Conservation (phyloP, 176 grass and related monocot genomes). For the Poa annua region DNA sequence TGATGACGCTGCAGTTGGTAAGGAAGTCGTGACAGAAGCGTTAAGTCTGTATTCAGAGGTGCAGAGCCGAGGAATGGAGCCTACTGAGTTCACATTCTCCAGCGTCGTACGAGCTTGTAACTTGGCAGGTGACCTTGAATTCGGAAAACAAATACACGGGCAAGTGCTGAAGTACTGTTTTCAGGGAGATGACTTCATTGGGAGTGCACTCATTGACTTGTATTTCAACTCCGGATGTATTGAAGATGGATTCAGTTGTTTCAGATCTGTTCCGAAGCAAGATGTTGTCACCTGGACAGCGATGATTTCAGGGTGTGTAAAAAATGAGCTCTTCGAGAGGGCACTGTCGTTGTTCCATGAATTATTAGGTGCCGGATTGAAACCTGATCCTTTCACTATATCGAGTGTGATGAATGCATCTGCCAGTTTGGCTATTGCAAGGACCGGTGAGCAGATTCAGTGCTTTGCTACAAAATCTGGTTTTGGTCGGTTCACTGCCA, state of each 20-base stretch:
- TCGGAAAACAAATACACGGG: slow-evolving; percentile 72
- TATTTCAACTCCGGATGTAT: slow-evolving; percentile 57
- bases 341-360: slow-evolving; percentile 64
- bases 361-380: slow-evolving; percentile 49
- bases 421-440: slow-evolving; percentile 63
- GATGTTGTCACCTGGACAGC: slow-evolving; percentile 83
- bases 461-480: slow-evolving; percentile 62
- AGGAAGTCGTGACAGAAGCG: slow-evolving; percentile 38
- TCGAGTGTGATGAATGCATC: slow-evolving; percentile 72
- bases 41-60: slow-evolving; percentile 56
- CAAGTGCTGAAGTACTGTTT: slow-evolving; percentile 56
- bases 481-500: slow-evolving; percentile 53
- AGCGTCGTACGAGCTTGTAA: slow-evolving; percentile 52
- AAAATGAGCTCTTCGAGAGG: slow-evolving; percentile 58
- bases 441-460: slow-evolving; percentile 67
- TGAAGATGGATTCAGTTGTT: slow-evolving; percentile 68
- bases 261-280: slow-evolving; percentile 50
- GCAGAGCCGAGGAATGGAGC: slow-evolving; percentile 58
- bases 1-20: slow-evolving; percentile 35
- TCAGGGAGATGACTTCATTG: slow-evolving; percentile 63
- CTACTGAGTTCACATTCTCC: slow-evolving; percentile 78
- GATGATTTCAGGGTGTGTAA: slow-evolving; percentile 67
- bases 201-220: slow-evolving; percentile 67
- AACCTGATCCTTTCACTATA: slow-evolving; percentile 69
- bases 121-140: slow-evolving; percentile 47